Conservation (phyloP, 2,329 filamentous ascomycete genomes). For the Periconia sp. region DNA sequence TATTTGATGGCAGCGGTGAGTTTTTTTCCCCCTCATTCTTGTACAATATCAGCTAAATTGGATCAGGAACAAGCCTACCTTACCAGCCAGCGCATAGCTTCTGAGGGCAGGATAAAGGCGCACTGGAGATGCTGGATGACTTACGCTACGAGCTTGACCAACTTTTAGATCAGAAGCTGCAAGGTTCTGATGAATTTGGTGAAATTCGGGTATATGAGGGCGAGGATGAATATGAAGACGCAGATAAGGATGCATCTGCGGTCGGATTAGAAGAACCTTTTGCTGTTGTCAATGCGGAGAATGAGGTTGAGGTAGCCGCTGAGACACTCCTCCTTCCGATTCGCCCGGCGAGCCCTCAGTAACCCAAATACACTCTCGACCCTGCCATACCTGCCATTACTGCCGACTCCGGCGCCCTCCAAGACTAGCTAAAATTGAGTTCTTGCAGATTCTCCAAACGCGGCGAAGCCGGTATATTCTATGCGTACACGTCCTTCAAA, state of each 20-base stretch:
- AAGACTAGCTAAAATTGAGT: no score
- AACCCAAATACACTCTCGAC: no score
- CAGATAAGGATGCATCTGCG: not conserved
- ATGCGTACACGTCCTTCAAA: no score
- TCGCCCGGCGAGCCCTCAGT: no score
- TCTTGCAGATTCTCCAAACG: no score
- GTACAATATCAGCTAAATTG: not conserved
- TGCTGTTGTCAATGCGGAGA: not conserved
- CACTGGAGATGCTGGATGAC: not conserved
- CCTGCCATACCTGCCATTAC: no score
- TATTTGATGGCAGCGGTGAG: not conserved
- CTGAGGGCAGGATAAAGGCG: not conserved
- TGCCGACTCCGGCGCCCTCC: no score
- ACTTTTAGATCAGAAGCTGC: not conserved
- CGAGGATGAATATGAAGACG: not conserved
- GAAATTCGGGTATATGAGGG: not conserved
- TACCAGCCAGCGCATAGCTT: not conserved
- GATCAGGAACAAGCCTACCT: not conserved
- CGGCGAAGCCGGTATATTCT: no score
- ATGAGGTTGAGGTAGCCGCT: not conserved
- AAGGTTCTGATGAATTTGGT: not conserved
- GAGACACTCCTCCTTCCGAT: no score
- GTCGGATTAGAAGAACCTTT: not conserved
- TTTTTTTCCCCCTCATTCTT: no score
- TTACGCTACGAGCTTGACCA: not conserved